Base-by-base conservation (phyloP, 371 early-diverging fungal species). In the Syncephalis fuscata region DNA sequence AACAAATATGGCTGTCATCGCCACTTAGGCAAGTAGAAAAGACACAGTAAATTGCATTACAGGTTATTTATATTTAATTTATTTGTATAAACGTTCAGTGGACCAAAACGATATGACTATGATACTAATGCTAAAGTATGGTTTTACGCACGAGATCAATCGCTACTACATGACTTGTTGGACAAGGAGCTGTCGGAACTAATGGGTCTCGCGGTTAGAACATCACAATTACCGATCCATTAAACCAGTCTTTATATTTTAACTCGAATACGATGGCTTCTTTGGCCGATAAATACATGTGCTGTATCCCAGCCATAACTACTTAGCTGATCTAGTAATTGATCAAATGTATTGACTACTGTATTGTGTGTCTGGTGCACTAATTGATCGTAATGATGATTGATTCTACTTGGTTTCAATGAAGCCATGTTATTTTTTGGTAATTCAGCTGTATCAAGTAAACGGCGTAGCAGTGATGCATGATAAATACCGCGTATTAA, bases 1-100 rank as follows among this genome's bases (percentile, higher is more conserved):
- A 79, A 59, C 98, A 99, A 64, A 87, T 99, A 17, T 99, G 99
- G 99, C 66, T 92, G 7, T 96, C 97, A 14, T 96, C 97, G 5
- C 99, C 99, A 3, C 56, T 81, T 24, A 82, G 75, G 76, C 72
- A 48, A 25, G 17, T 32, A 32, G 32, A 7, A 32, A 7, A 11
- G 32, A 32, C 32, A 32, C 11, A 11, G 11, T 27, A 14, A 24
- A 19, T 23, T 22, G 32, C n/a, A 20, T 17, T 45, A 10, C 38
- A 21, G 32, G n/a, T 23, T 36, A 24, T 1, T 45, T 22, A 32
- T 17, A n/a, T 24, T 26, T 16, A 24, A 38, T 49, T 27, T 36
- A 36, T 17, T 39, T 38, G 19, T 46, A n/a, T 32, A 23, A 15
- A 22, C 15, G 20, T 38, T 25, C 44, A 84, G 89, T 60, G 98